Evolutionary conservation across 805 yeast species (phyloP).

Genomic region (Candida orba): DNA sequence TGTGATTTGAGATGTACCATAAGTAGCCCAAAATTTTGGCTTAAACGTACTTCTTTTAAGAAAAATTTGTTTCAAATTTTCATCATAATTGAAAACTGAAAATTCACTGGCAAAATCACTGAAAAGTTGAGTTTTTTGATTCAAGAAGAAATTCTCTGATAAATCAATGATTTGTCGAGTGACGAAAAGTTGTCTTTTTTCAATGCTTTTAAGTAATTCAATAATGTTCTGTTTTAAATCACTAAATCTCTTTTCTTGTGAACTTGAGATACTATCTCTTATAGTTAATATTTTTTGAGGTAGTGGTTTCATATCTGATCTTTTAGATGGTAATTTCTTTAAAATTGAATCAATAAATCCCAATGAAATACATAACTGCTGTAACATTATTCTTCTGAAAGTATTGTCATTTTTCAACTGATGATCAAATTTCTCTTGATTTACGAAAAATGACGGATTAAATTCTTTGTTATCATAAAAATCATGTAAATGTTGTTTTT

Average conservation of each 20-base stretch:
- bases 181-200: conserved; percentile 1
- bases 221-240: conserved; percentile 4
- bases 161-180: neutral
- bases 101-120: conserved; percentile 2
- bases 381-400: conserved; percentile 12
- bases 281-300: neutral
- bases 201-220: neutral
- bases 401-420: conserved; percentile 13
- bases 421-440: conserved; percentile 9
- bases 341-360: conserved; percentile 1
- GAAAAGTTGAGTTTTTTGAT: conserved; percentile 8
- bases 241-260: neutral
- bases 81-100: conserved; percentile 2
- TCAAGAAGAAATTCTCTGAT: conserved; percentile 5
- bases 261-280: neutral
- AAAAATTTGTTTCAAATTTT: neutral
- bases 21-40: conserved; percentile 17
- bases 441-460: conserved; percentile 14
- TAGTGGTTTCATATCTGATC: neutral
- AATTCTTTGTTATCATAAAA: conserved; percentile 12
- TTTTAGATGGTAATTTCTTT: neutral
- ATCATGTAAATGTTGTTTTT: conserved; percentile 7
- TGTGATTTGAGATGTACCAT: conserved; percentile 22
- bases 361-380: conserved; percentile 2
- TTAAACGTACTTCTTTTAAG: conserved; percentile 5